These are phyloP conservation scores for Yamagishiella unicocca DNA, from an alignment of 139 green algal species.

Conservation along the genomic window DNA sequence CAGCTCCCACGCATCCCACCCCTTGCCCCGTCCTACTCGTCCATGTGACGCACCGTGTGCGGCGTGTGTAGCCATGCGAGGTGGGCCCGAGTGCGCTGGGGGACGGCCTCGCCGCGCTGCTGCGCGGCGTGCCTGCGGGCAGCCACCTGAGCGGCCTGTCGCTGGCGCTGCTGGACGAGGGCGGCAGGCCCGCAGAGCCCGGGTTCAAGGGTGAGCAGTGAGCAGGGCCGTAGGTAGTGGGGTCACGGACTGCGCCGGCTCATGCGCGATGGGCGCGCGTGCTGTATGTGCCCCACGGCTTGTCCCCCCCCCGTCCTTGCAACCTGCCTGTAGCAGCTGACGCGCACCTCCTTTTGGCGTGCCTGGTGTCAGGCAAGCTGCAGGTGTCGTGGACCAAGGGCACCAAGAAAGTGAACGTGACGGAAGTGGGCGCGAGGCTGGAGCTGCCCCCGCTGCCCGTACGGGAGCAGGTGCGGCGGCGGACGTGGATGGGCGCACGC, in stretches of 20 bases:
- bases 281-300: too few relatives aligned
- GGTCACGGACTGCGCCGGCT: too few relatives aligned
- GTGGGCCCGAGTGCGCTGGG: conserved; percentile 13
- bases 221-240: too few relatives aligned
- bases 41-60: too few relatives aligned
- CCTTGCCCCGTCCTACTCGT: too few relatives aligned
- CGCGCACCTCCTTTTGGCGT: neutral
- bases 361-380: conserved; percentile 53
- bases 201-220: conserved; percentile 39
- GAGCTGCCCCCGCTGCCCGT: conserved; percentile 50
- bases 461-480: conserved; percentile 30
- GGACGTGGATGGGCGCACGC: too few relatives aligned
- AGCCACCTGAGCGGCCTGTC: conserved; percentile 59
- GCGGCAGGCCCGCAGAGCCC: conserved; percentile 46
- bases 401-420: conserved; percentile 63
- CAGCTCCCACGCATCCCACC: too few relatives aligned
- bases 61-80: conserved; percentile 24
- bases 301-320: too few relatives aligned
- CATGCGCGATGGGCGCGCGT: too few relatives aligned
- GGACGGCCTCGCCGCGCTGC: conserved; percentile 18
- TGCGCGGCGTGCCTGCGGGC: conserved; percentile 62
- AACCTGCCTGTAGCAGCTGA: too few relatives aligned
- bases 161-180: conserved; percentile 66
- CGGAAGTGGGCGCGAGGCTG: conserved; percentile 38
- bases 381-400: conserved; percentile 74